These are phyloP conservation scores for Paecilomyces dactylethromorphus DNA, from an alignment of 2,329 filamentous ascomycete genomes.

Conservation along the genomic window DNA sequence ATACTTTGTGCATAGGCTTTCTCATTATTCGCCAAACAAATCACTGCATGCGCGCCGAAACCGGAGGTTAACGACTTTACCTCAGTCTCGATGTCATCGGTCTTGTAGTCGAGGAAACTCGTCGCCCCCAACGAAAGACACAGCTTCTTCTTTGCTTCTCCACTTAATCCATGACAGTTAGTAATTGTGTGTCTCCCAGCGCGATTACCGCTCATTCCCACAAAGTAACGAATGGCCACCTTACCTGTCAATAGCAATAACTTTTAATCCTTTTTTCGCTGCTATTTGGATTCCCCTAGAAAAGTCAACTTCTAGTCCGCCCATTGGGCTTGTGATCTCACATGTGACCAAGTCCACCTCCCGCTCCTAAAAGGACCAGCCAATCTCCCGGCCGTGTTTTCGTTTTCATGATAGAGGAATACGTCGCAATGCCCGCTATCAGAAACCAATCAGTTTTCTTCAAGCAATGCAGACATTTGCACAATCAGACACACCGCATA, in stretches of 20 bases:
- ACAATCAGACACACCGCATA: slow-evolving; percentile 24
- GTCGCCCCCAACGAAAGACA: slow-evolving; percentile 27
- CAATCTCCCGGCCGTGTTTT: slow-evolving; percentile 27
- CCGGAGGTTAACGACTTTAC: slow-evolving; percentile 35
- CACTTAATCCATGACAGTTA: slow-evolving; percentile 11
- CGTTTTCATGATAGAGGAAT: slow-evolving; percentile 33
- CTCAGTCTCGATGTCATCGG: slow-evolving; percentile 31
- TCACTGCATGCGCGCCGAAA: slow-evolving; percentile 41
- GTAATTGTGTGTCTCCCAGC: neutral
- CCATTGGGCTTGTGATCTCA: slow-evolving; percentile 7
- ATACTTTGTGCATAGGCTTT: slow-evolving; percentile 39
- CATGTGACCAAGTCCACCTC: slow-evolving; percentile 35
- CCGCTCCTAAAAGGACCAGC: slow-evolving; percentile 30
- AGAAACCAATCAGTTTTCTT: neutral
- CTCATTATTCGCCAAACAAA: slow-evolving; percentile 42
- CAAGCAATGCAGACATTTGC: neutral
- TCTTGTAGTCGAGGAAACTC: slow-evolving; percentile 27
- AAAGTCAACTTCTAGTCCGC: neutral
- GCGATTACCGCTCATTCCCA: neutral
- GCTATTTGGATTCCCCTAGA: slow-evolving; percentile 32
- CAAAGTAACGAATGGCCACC: neutral
- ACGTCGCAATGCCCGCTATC: slow-evolving; percentile 31
- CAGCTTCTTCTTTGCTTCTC: slow-evolving; percentile 26
- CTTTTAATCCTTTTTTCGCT: slow-evolving; percentile 26
- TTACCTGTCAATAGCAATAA: slow-evolving; percentile 33